These are phyloP conservation scores for Furcasterigmium furcatum DNA, from an alignment of 2,329 filamentous ascomycete genomes.

Conservation along the genomic window DNA sequence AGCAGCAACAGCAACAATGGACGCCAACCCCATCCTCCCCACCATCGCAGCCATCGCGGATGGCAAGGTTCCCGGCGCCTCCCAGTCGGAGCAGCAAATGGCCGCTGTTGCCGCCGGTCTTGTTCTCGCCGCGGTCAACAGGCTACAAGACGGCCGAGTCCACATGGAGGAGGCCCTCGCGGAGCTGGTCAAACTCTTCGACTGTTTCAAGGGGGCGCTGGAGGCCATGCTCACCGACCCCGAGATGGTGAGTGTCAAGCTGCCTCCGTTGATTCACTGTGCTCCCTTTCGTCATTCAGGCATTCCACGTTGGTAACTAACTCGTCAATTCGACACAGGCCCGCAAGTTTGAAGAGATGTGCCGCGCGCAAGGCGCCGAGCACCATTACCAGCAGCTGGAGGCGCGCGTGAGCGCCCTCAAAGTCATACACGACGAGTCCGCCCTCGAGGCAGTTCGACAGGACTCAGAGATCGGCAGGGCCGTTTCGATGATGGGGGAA, in stretches of 20 bases:
- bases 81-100: neutral
- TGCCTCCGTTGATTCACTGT: too few relatives aligned
- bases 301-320: too few relatives aligned
- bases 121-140: neutral
- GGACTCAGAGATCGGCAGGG: neutral
- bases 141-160: neutral
- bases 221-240: too few relatives aligned
- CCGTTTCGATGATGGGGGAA: neutral
- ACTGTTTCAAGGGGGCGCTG: too few relatives aligned
- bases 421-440: neutral
- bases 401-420: neutral
- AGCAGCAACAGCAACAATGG: neutral
- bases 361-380: neutral
- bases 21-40: neutral
- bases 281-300: too few relatives aligned
- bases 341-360: neutral
- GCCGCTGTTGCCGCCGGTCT: neutral
- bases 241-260: too few relatives aligned
- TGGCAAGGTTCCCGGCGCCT: neutral
- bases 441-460: neutral
- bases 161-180: too few relatives aligned
- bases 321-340: too few relatives aligned
- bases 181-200: too few relatives aligned
- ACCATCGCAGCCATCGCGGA: neutral
- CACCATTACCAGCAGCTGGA: neutral